These are phyloP conservation scores for Prunus mume DNA, from an alignment of 306 rosid genomes.

Conservation along the genomic window DNA sequence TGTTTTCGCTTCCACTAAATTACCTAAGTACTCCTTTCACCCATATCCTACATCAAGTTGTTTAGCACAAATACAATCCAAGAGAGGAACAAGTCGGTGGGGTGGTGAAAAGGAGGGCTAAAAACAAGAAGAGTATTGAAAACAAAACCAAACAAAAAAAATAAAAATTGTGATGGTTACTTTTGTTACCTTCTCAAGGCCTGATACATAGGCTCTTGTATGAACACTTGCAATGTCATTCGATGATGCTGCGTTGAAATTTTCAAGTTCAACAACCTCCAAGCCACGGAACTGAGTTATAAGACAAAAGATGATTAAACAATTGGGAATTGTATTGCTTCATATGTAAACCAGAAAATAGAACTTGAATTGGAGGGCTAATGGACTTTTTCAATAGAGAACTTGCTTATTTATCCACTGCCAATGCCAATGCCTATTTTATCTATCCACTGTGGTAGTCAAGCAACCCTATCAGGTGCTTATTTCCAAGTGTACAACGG, in stretches of 20 bases:
- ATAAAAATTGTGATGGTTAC: background rate
- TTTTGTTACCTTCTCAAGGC: conserved; percentile 80
- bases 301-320: conserved; percentile 5
- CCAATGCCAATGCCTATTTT: background rate
- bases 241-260: conserved; percentile 66
- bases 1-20: too few relatives aligned
- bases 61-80: background rate
- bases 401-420: background rate
- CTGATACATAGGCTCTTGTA: conserved; percentile 62
- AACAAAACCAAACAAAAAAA: background rate
- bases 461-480: background rate
- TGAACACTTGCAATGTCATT: conserved; percentile 89
- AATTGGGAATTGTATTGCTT: background rate
- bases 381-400: background rate
- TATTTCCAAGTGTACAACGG: background rate
- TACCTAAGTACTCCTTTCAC: too few relatives aligned
- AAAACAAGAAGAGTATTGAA: background rate
- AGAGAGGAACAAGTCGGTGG: background rate
- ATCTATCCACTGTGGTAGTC: background rate
- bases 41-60: too few relatives aligned
- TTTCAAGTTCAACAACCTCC: conserved; percentile 59
- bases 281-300: conserved; percentile 72
- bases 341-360: background rate
- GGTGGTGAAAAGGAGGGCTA: background rate
- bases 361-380: background rate